Evolutionary conservation across 2,329 filamentous ascomycete genomes (phyloP).

Genomic region (Calonectria fujianensis): DNA sequence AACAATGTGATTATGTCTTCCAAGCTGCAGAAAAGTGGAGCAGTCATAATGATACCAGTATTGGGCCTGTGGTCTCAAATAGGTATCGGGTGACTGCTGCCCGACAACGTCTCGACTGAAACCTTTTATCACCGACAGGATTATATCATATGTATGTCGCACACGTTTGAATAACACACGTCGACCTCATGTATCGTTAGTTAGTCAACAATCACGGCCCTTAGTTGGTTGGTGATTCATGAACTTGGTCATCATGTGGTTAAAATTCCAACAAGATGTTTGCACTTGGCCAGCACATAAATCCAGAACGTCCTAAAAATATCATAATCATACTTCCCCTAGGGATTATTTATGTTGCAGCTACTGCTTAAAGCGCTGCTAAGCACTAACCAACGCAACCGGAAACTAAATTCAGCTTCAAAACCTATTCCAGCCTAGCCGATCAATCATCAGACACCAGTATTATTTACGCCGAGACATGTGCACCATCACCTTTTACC

Average conservation of each 20-base stretch:
- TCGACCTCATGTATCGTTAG: not conserved
- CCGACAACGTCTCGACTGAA: not conserved
- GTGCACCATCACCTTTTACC: slow-evolving; percentile 1
- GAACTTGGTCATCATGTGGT: not conserved
- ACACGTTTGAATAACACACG: not conserved
- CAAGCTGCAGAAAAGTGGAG: not conserved
- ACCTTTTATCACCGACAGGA: not conserved
- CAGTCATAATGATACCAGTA: not conserved
- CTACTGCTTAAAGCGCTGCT: not conserved
- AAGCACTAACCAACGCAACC: not conserved
- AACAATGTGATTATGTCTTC: not conserved
- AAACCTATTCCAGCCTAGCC: not conserved
- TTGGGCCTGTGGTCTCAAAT: not conserved
- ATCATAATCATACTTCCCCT: not conserved
- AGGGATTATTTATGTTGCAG: not conserved
- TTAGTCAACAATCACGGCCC: not conserved
- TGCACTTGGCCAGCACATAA: not conserved
- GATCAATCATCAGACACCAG: not conserved
- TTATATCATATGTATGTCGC: not conserved
- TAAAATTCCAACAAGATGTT: not conserved
- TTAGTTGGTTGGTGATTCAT: not conserved
- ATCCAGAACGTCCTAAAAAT: not conserved
- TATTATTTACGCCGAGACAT: not conserved
- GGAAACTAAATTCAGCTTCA: not conserved
- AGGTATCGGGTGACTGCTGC: not conserved